Evolutionary conservation across 768 basidiomycete genomes (phyloP), one percentile per base, ranked within the genome.

Genomic region (Mycena pura): DNA sequence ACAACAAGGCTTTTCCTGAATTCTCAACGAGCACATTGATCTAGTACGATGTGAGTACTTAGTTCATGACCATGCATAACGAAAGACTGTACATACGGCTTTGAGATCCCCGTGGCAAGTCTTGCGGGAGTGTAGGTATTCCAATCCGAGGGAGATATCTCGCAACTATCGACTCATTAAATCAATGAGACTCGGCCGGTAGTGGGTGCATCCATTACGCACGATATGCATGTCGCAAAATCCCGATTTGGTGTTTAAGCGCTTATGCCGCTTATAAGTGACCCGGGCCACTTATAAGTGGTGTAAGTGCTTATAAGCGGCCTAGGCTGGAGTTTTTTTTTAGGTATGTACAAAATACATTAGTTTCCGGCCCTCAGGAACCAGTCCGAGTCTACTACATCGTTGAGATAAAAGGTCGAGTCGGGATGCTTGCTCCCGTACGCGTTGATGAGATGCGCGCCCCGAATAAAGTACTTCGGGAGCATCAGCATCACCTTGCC

Each of bases 341-440:
- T n/a, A n/a, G n/a, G n/a, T n/a, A n/a, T n/a, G n/a, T n/a, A n/a
- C n/a, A n/a, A n/a, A n/a, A n/a, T n/a, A n/a, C n/a, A n/a, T 54
- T 21, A 60, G 45, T 60, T 60, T 5, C 43, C 58, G 8, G 58
- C 58, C 4, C 58, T 28, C 19, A 60, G 19, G 4, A 60, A 39
- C 49, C 58, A 60, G 36, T 60, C 58, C 15, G 11, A 17, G 28
- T 60, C 58, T 1, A 32, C 50, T 21, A 53, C 59, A 52, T 60
- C 59, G 14, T 53, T 41, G 1, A 60, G 19, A 41, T 60, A 60
- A 21, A 39, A 60, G 8, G 44, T 53, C 3, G 19, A 11, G 14
- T 52, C 44, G 14, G 3, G 32, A 24, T 47, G 45, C 22, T 15
- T 25, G 8, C 43, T n/a, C 25, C 55, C 48, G 15, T 57, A 63